phyloP scores from a whole-genome alignment of 352 stramenopile genomes.

The Phytopythium oedochilum region DNA sequence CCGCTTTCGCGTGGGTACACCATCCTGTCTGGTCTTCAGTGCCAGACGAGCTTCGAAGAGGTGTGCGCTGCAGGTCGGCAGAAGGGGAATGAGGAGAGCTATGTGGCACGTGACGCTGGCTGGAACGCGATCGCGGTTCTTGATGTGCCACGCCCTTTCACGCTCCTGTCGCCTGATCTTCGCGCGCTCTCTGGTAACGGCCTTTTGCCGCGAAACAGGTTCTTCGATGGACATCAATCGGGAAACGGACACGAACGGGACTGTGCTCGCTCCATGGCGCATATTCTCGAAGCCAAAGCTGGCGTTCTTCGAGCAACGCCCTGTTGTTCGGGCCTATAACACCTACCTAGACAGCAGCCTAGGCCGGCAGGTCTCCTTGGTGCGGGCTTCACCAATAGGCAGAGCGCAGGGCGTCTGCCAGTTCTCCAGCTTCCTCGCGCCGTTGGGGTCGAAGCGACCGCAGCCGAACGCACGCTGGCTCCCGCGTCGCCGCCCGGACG shows the following conservation, averaged over 20 bases:
- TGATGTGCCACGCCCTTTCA: not conserved
- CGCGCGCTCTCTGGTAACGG: not conserved
- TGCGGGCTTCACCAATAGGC: too few species aligned
- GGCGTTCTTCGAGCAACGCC: not conserved
- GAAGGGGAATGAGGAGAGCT: not conserved
- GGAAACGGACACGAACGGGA: not conserved
- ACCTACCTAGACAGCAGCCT: too few species aligned
- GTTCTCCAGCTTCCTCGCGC: too few species aligned
- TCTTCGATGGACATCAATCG: not conserved
- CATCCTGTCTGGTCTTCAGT: not conserved
- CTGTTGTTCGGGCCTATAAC: too few species aligned
- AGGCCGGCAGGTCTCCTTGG: too few species aligned
- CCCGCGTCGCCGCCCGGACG: too few species aligned
- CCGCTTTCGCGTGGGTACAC: conserved; percentile 4
- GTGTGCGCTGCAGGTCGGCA: not conserved
- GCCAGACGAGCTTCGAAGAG: not conserved
- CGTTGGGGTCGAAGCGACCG: too few species aligned
- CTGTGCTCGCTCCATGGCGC: not conserved
- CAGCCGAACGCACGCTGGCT: too few species aligned
- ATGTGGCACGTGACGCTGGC: not conserved
- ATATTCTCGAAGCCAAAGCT: not conserved
- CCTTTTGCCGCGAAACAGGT: not conserved
- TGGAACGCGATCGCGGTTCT: not conserved
- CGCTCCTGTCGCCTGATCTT: not conserved
- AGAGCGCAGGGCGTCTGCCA: too few species aligned